A percentile compares a stretch with the other conserved stretches of the same genome.
Evolutionary conservation across 495 filamentous ascomycete species (phyloP).

Genomic region (Physcia stellaris): DNA sequence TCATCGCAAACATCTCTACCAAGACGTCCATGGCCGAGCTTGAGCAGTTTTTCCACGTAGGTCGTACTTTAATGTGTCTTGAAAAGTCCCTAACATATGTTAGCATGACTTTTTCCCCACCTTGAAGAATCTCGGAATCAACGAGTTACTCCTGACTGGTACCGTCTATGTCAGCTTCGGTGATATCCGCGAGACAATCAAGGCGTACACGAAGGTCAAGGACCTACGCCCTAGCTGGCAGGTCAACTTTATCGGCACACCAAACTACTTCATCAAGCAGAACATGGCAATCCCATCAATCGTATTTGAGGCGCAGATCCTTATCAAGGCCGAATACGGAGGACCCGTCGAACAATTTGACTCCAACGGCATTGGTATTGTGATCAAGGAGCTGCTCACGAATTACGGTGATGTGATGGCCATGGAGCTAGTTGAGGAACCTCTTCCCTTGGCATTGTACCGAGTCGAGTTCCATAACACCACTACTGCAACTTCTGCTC

Average conservation of each 20-base stretch:
- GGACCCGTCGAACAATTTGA: conserved; percentile 10
- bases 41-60: conserved; percentile 15
- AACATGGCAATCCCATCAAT: conserved; percentile 13
- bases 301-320: conserved; percentile 36
- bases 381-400: conserved; percentile 32
- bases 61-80: not conserved
- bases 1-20: conserved; percentile 9
- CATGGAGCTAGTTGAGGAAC: conserved; percentile 25
- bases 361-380: conserved; percentile 13
- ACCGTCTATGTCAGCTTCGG: conserved; percentile 41
- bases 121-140: conserved; percentile 8
- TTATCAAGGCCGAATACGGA: conserved; percentile 28
- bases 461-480: conserved; percentile 43
- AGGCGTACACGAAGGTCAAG: conserved; percentile 29
- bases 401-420: conserved; percentile 41
- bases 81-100: too few species aligned
- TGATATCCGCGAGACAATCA: conserved; percentile 43
- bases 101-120: too few species aligned
- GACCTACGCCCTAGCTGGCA: conserved; percentile 33
- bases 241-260: conserved; percentile 34
- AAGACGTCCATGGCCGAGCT: conserved; percentile 8
- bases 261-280: conserved; percentile 31
- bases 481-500: conserved; percentile 22
- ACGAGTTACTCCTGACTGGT: conserved; percentile 18
- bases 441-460: conserved; percentile 22